Evolutionary conservation across 1,284 basidiomycete genomes (phyloP).

Genomic region (Golubevia sp.): DNA sequence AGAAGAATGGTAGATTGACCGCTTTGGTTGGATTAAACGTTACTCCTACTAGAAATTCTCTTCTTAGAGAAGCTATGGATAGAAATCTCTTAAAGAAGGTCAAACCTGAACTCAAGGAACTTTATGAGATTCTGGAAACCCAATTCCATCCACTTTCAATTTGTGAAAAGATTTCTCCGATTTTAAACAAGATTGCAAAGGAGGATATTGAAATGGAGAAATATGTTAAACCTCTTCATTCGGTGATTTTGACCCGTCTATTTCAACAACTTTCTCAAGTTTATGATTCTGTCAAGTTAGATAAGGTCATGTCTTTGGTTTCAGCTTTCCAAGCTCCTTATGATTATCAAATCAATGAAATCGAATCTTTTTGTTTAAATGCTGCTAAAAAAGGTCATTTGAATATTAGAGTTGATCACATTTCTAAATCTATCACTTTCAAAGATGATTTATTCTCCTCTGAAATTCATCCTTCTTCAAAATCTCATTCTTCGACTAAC

Average conservation of each 20-base stretch:
- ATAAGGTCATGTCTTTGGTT: constrained; percentile 55
- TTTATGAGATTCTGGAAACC: constrained; percentile 90
- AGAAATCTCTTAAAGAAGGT: constrained; percentile 82
- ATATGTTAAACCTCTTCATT: constrained; percentile 88
- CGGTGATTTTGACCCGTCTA: constrained; percentile 89
- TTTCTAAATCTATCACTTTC: constrained; percentile 82
- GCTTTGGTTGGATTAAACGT: constrained; percentile 83
- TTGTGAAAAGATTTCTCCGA: constrained; percentile 79
- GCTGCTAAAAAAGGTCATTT: constrained; percentile 88
- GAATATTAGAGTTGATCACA: constrained; percentile 86
- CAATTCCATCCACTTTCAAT: constrained; percentile 94
- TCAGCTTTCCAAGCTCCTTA: constrained; percentile 55
- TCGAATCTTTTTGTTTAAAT: constrained; percentile 79
- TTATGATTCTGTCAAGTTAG: constrained; percentile 79
- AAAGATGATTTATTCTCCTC: constrained; percentile 69
- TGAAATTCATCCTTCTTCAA: constrained; percentile 35
- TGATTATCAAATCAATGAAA: constrained; percentile 55
- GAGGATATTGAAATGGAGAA: constrained; percentile 48
- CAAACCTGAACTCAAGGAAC: constrained; percentile 76
- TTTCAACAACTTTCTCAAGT: constrained; percentile 92
- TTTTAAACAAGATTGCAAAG: constrained; percentile 67
- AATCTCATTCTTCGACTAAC: not conserved
- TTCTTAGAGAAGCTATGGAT: constrained; percentile 83
- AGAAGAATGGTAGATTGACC: constrained; percentile 76
- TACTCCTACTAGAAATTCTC: constrained; percentile 81